phyloP scores from a whole-genome alignment of 352 stramenopile genomes.

The Pythium biforme region DNA sequence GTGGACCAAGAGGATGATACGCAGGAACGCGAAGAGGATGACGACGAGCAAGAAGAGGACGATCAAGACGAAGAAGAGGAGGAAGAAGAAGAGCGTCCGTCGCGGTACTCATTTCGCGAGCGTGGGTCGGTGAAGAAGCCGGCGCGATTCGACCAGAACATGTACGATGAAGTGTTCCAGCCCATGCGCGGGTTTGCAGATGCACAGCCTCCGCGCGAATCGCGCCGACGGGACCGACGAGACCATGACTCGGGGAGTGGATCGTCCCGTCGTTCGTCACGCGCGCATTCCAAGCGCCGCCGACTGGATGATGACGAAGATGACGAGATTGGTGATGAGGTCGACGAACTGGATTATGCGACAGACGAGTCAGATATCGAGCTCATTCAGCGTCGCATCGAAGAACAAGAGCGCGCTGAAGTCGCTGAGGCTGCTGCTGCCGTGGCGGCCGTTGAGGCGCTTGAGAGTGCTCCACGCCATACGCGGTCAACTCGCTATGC shows the following conservation, averaged over 20 bases:
- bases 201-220: conserved; percentile 13
- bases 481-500: conserved; percentile 51
- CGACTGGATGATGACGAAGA: conserved; percentile 34
- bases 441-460: conserved; percentile 20
- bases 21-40: conserved; percentile 1
- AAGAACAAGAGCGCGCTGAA: conserved; percentile 42
- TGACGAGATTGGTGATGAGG: conserved; percentile 25
- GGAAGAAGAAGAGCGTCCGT: conserved; percentile 4
- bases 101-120: conserved; percentile 41
- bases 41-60: conserved; percentile 1
- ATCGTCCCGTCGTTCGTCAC: conserved; percentile 6
- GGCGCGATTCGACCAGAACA: conserved; percentile 54
- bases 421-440: conserved; percentile 27
- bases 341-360: conserved; percentile 32
- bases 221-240: conserved; percentile 21
- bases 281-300: conserved; percentile 6
- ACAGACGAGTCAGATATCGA: conserved; percentile 51
- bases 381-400: conserved; percentile 54
- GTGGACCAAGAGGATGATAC: conserved; percentile 8
- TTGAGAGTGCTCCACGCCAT: conserved; percentile 15
- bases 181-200: conserved; percentile 27
- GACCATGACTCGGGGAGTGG: conserved; percentile 7
- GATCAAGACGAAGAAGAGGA: conserved; percentile 16
- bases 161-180: conserved; percentile 75
- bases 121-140: conserved; percentile 42